These are phyloP conservation scores for Venturia asperata DNA, from an alignment of 2,329 filamentous ascomycete genomes.

Conservation along the genomic window DNA sequence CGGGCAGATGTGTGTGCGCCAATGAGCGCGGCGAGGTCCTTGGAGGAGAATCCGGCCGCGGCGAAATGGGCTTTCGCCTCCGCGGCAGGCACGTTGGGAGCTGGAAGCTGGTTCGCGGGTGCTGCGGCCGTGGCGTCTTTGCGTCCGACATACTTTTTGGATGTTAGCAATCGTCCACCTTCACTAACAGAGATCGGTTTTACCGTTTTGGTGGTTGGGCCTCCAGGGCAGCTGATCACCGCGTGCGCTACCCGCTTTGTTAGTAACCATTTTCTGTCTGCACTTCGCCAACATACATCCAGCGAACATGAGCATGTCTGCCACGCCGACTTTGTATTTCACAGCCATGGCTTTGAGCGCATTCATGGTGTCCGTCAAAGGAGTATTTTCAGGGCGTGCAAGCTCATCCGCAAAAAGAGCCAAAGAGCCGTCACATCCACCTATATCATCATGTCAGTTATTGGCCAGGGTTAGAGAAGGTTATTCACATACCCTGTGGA, in stretches of 20 bases:
- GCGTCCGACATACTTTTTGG: conserved; percentile 27
- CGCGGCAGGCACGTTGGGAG: conserved; percentile 35
- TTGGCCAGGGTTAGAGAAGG: background rate
- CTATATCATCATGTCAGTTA: conserved; percentile 15
- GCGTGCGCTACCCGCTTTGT: conserved; percentile 35
- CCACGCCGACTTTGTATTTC: conserved; percentile 42
- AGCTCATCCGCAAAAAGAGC: conserved; percentile 33
- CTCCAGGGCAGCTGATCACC: conserved; percentile 44
- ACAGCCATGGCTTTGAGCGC: conserved; percentile 35
- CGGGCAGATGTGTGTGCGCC: conserved; percentile 47
- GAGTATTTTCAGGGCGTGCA: conserved; percentile 36
- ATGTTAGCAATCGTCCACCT: background rate
- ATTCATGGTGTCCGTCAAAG: conserved; percentile 38
- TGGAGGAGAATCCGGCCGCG: conserved; percentile 44
- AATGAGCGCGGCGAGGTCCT: conserved; percentile 47
- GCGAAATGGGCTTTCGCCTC: conserved; percentile 42
- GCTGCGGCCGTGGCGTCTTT: conserved; percentile 18
- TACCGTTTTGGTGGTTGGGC: conserved; percentile 41
- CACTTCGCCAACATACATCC: conserved; percentile 22
- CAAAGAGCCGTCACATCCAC: conserved; percentile 39
- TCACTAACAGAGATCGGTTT: background rate
- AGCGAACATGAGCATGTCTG: conserved; percentile 50
- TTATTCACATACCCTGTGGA: background rate
- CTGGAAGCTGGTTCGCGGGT: conserved; percentile 25
- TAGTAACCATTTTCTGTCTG: background rate